Evolutionary conservation across 768 basidiomycete species (phyloP).

Genomic region (Serendipita indica): DNA sequence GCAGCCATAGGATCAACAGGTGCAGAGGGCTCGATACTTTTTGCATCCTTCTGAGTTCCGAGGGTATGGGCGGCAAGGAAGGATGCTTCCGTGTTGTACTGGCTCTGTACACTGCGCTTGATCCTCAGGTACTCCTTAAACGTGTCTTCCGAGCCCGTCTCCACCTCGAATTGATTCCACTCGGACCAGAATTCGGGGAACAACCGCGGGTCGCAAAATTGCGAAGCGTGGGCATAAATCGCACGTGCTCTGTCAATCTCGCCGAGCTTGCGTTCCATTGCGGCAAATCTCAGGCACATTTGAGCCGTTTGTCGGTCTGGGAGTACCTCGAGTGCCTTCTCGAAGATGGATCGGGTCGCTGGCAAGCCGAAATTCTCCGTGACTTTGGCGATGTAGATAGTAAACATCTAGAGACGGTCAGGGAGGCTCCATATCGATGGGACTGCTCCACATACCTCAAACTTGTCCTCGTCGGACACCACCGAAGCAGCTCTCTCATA

Average conservation of each 20-base stretch:
- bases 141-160: slow-evolving; percentile 96
- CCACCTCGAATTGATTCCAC: slow-evolving; percentile 97
- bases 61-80: slow-evolving; percentile 85
- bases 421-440: not conserved
- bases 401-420: slow-evolving; percentile 56
- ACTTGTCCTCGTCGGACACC: slow-evolving; percentile 82
- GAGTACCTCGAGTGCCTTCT: slow-evolving; percentile 81
- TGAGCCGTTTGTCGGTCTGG: slow-evolving; percentile 91
- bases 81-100: slow-evolving; percentile 94
- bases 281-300: slow-evolving; percentile 94
- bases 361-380: slow-evolving; percentile 91
- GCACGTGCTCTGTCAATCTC: slow-evolving; percentile 97
- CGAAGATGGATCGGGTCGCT: slow-evolving; percentile 91
- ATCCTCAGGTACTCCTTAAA: slow-evolving; percentile 70
- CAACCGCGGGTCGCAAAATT: slow-evolving; percentile 93
- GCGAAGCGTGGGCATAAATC: slow-evolving; percentile 93
- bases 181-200: slow-evolving; percentile 89
- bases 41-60: slow-evolving; percentile 35
- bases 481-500: slow-evolving; percentile 84
- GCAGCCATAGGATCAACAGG: slow-evolving; percentile 73
- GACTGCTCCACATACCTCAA: slow-evolving; percentile 48
- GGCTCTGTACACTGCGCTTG: slow-evolving; percentile 94
- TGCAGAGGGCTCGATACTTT: slow-evolving; percentile 24
- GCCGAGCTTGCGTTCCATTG: slow-evolving; percentile 90
- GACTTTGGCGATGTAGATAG: slow-evolving; percentile 94